These are phyloP conservation scores for Trypanosoma rangeli DNA, from an alignment of 208 protist species.

Conservation along the genomic window DNA sequence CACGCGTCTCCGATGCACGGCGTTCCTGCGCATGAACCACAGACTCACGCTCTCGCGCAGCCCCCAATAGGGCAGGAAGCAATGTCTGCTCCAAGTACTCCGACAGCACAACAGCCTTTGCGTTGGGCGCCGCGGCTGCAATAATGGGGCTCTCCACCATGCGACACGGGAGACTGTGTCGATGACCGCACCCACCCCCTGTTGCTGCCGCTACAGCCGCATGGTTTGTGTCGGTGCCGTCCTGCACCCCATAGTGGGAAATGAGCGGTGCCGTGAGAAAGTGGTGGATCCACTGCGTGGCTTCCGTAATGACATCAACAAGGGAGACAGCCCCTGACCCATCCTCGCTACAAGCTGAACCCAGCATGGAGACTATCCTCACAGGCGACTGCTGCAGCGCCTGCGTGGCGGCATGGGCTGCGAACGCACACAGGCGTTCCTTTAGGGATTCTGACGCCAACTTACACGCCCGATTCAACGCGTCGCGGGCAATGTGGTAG, in stretches of 20 bases:
- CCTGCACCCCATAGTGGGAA: slow-evolving; percentile 12
- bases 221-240: neutral
- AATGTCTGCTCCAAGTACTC: slow-evolving; percentile 15
- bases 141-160: slow-evolving; percentile 27
- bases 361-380: neutral
- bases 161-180: neutral
- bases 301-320: neutral
- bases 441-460: slow-evolving; percentile 13
- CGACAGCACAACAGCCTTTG: slow-evolving; percentile 12
- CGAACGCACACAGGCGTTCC: slow-evolving; percentile 14
- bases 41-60: slow-evolving; percentile 7
- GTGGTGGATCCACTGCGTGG: neutral
- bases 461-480: slow-evolving; percentile 9
- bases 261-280: slow-evolving; percentile 9
- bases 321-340: neutral
- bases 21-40: neutral
- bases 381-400: neutral
- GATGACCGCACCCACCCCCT: neutral
- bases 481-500: neutral
- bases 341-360: neutral
- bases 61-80: slow-evolving; percentile 8
- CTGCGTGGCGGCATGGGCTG: slow-evolving; percentile 1
- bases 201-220: neutral
- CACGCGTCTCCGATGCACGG: slow-evolving; percentile 2
- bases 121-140: slow-evolving; percentile 1